These are phyloP conservation scores for Cordyceps farinosa DNA, from an alignment of 2,329 filamentous ascomycete species.

Conservation along the genomic window DNA sequence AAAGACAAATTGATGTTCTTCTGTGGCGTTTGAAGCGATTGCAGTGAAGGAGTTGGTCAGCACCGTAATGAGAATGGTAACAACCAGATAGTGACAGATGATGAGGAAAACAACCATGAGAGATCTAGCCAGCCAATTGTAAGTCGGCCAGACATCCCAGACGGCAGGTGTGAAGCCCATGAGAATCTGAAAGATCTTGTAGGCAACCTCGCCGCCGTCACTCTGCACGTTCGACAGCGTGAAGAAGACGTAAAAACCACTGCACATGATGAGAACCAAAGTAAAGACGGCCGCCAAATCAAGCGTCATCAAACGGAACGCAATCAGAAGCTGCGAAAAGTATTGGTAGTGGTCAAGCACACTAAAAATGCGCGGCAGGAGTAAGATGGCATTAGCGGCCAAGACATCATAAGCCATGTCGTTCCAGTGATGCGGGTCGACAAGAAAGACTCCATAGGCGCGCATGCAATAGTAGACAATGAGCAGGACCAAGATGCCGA, in stretches of 20 bases:
- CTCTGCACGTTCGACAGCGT: conserved; percentile 72
- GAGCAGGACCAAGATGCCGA: conserved; percentile 82
- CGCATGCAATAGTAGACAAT: conserved; percentile 88
- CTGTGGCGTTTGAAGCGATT: conserved; percentile 86
- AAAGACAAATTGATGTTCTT: conserved; percentile 91
- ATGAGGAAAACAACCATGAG: conserved; percentile 81
- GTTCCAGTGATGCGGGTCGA: conserved; percentile 71
- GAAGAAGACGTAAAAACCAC: conserved; percentile 94
- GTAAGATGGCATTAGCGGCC: conserved; percentile 81
- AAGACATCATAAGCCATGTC: conserved; percentile 91
- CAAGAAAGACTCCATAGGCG: conserved; percentile 79
- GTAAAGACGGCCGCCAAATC: conserved; percentile 83
- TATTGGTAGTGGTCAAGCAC: conserved; percentile 93
- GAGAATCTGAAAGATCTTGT: conserved; percentile 86
- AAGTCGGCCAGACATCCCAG: conserved; percentile 82
- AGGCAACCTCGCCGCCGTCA: conserved; percentile 72
- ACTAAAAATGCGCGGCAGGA: conserved; percentile 88
- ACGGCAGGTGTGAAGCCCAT: conserved; percentile 96
- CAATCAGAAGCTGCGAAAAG: conserved; percentile 91
- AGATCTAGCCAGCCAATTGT: conserved; percentile 72
- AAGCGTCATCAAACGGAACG: conserved; percentile 89
- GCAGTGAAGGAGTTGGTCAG: conserved; percentile 94
- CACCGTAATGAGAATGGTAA: conserved; percentile 94
- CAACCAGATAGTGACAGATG: conserved; percentile 91
- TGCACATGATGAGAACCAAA: conserved; percentile 81